phyloP scores from a whole-genome alignment of 2,329 filamentous ascomycete species.

The Pestalotiopsis fici region DNA sequence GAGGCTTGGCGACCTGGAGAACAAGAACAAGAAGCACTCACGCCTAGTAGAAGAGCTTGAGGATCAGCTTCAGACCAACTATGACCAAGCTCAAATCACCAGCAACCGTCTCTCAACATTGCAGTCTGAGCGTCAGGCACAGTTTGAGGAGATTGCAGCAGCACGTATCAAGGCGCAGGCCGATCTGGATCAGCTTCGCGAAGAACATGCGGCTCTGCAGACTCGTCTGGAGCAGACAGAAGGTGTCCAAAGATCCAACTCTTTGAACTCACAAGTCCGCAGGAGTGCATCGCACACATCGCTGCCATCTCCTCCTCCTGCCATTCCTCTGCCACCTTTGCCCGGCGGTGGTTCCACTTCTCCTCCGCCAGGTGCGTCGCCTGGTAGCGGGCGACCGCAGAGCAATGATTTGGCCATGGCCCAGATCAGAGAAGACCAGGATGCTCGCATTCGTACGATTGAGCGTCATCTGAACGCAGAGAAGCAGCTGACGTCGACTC shows the following conservation, averaged over 20 bases:
- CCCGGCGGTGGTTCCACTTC: conserved; percentile 60
- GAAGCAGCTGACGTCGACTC: conserved; percentile 91
- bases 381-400: conserved; percentile 65
- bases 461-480: conserved; percentile 96
- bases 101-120: conserved; percentile 85
- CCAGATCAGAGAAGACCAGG: conserved; percentile 91
- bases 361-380: conserved; percentile 45
- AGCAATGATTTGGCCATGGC: conserved; percentile 79
- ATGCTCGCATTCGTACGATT: conserved; percentile 90
- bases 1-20: conserved; percentile 63
- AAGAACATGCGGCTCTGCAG: conserved; percentile 76
- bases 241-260: conserved; percentile 58
- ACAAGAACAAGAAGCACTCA: conserved; percentile 84
- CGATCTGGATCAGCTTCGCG: conserved; percentile 67
- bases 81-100: conserved; percentile 84
- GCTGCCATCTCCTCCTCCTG: conserved; percentile 89
- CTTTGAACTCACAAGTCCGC: conserved; percentile 68
- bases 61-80: conserved; percentile 93
- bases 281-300: conserved; percentile 84
- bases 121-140: conserved; percentile 71
- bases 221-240: conserved; percentile 31
- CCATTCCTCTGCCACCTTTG: conserved; percentile 91
- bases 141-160: conserved; percentile 77
- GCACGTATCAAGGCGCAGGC: conserved; percentile 63
- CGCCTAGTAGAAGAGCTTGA: conserved; percentile 93